These are phyloP conservation scores for Xylaria sp. DNA, from an alignment of 2,329 filamentous ascomycete genomes.

Conservation along the genomic window DNA sequence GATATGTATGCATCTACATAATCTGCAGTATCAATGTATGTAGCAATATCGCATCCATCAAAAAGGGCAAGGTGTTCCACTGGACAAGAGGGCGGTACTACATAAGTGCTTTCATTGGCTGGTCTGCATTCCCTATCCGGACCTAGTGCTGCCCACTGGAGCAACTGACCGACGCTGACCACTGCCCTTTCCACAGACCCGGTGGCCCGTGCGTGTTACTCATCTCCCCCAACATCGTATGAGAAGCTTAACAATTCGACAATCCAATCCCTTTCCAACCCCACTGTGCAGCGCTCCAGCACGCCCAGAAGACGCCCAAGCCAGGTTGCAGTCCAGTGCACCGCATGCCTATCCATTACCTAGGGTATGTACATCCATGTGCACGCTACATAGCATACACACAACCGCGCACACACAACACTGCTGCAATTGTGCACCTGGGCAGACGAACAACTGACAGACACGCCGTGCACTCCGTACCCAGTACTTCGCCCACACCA, in stretches of 20 bases:
- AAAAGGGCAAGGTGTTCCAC: neutral
- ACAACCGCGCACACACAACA: too few species aligned
- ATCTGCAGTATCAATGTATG: neutral
- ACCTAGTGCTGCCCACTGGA: neutral
- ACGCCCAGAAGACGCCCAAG: too few species aligned
- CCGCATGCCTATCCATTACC: too few species aligned
- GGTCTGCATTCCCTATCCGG: neutral
- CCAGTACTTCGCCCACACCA: too few species aligned
- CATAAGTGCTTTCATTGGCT: neutral
- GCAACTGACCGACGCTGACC: neutral
- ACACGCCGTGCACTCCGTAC: too few species aligned
- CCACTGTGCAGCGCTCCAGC: too few species aligned
- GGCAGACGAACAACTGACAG: too few species aligned
- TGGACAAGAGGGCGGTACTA: neutral
- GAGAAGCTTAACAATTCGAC: neutral
- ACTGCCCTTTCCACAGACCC: neutral
- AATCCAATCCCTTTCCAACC: neutral
- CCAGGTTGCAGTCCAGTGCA: too few species aligned
- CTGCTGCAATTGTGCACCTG: too few species aligned
- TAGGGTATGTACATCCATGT: too few species aligned
- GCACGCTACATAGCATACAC: too few species aligned
- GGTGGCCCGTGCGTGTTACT: neutral
- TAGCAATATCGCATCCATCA: neutral
- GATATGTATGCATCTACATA: too few species aligned
- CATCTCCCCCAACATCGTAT: neutral